Base-by-base conservation (phyloP, 2,329 filamentous ascomycete species). In the Escovopsis sp. region DNA sequence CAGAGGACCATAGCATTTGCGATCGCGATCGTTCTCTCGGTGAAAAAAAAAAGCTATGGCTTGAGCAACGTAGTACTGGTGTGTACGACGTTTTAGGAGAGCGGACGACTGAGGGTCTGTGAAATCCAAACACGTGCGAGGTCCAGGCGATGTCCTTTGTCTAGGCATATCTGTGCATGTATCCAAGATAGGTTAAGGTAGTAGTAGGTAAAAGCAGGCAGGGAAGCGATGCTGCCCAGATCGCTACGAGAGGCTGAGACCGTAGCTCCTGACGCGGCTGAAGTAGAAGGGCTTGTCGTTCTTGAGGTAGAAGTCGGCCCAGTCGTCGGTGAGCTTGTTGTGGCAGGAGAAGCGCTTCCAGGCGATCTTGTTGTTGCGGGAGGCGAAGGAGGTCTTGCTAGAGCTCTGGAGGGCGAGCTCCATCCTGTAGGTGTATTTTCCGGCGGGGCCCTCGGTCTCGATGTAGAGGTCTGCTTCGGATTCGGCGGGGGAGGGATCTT, bases 341-440 rank as follows among this genome's bases (percentile, higher is more conserved):
- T 92, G 88, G 60, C 79, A 88, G 73, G 84, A 93, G 53, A 87
- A 94, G 1, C 81, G 79, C 48, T 80, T 79, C 88, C 90, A 98
- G 1, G 65, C 61, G 34, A 98, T 59, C 58, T 92, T 94, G 42
- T 88, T 94, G 49, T 92, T 94, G 51, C 76, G 74, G 0, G 76
- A 63, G 0, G 67, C 69, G 21, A 10, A 23, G 6, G 21, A 10
- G 21, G 6, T 23, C 43, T 67, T 70, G 11, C 72, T 69, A 0
- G 77, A 72, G 43, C 67, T 76, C 1, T 73, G 72, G 21, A 96
- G 54, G 5, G 70, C 65, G 21, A 98, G 57, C 39, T 88, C 77
- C 72, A 96, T 79, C 31, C 79, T 72, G 54, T 90, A 94, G 41
- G 78, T 72, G 57, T 96, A 96, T 57, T 86, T 85, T 14, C 60